A percentile compares a stretch with the other conserved stretches of the same genome.
These are phyloP conservation scores for Fusarium sp. DNA, from an alignment of 2,329 filamentous ascomycete species.

Conservation along the genomic window DNA sequence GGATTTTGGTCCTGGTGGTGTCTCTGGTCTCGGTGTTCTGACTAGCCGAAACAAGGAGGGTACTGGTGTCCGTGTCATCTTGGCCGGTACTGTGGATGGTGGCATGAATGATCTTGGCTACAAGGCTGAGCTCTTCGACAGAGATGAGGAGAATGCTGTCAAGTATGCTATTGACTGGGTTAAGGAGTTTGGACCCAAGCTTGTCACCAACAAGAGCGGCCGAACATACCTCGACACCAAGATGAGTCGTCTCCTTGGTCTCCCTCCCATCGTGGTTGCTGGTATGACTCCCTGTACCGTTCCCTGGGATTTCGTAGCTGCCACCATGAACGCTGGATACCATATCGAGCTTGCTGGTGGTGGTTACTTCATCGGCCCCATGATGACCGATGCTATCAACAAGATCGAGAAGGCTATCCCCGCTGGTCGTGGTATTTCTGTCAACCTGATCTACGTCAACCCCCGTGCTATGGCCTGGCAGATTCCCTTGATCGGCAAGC, in stretches of 20 bases:
- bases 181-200: conserved; percentile 92
- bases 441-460: conserved; percentile 93
- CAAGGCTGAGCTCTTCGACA: conserved; percentile 97
- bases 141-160: conserved; percentile 93
- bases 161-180: conserved; percentile 98
- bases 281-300: conserved; percentile 95
- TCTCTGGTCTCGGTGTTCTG: conserved; percentile 93
- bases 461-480: conserved; percentile 93
- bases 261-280: conserved; percentile 89
- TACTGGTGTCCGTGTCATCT: conserved; percentile 94
- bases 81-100: conserved; percentile 93
- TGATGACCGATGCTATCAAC: conserved; percentile 83
- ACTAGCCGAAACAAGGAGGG: conserved; percentile 99
- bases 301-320: conserved; percentile 90
- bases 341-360: conserved; percentile 91
- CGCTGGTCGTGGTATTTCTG: conserved; percentile 85
- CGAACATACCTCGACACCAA: conserved; percentile 96
- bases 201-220: conserved; percentile 89
- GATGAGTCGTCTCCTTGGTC: conserved; percentile 87
- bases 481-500: conserved; percentile 83
- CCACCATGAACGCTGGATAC: conserved; percentile 95
- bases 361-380: conserved; percentile 86
- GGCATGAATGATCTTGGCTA: conserved; percentile 93
- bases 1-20: conserved; percentile 96
- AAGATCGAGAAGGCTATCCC: conserved; percentile 90